phyloP scores from a whole-genome alignment of 192 early-diverging fungal species.

The Rhizophagus sp. region DNA sequence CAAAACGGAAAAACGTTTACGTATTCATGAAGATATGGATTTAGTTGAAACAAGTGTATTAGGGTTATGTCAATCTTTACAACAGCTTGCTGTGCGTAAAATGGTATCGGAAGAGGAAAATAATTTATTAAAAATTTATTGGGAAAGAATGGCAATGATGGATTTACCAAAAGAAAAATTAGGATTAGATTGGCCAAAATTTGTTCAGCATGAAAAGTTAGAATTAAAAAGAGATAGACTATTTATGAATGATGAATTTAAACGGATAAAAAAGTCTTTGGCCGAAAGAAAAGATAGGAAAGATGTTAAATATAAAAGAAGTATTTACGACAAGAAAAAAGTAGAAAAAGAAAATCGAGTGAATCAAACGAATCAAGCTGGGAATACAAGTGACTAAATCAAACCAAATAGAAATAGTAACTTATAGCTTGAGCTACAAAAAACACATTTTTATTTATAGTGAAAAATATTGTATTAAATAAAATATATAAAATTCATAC shows the following conservation, averaged over 20 bases:
- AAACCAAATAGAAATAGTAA: background rate
- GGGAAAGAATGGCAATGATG: constrained; percentile 39
- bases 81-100: constrained; percentile 7
- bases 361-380: background rate
- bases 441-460: too few species aligned
- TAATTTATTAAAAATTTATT: constrained; percentile 34
- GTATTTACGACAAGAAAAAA: background rate
- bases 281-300: background rate
- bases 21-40: background rate
- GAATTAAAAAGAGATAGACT: constrained; percentile 24
- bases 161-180: constrained; percentile 31
- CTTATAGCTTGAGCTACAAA: too few species aligned
- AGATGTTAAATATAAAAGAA: background rate
- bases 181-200: constrained; percentile 40
- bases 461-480: too few species aligned
- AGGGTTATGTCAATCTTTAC: constrained; percentile 36
- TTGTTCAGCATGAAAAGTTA: constrained; percentile 39
- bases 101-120: background rate
- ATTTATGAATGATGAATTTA: constrained; percentile 8
- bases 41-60: constrained; percentile 32
- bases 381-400: background rate
- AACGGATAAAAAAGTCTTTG: background rate
- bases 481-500: too few species aligned
- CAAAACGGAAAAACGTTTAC: constrained; percentile 26
- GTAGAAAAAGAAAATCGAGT: background rate